Base-by-base conservation (phyloP, 441 rosid genomes). In the Bruguiera hainesii region DNA sequence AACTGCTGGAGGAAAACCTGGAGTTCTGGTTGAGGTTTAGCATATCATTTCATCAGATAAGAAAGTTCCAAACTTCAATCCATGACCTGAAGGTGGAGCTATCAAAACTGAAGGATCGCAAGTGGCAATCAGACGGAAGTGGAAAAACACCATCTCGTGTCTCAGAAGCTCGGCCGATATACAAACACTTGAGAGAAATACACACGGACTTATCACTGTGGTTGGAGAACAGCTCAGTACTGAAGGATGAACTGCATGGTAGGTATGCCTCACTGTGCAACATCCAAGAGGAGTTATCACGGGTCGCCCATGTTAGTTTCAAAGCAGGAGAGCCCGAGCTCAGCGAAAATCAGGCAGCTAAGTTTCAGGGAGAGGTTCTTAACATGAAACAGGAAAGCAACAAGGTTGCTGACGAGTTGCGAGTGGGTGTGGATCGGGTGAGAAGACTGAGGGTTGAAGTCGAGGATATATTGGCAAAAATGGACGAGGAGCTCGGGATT, bases 1-100 rank as follows among this genome's bases (percentile, higher is more conserved):
- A 76, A 23, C 72, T 90, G 37, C 79, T 95, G 73, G 99, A 95
- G 77, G 95, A 90, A 75, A 95, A 95, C 72, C 80, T 92, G 5
- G 97, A 87, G 78, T 95, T 95, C 77, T 95, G 97, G 99, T 72
- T 95, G 84, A 89, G 97, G 69, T 92, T 92, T 70, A 89, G 98
- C 84, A 81, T 87, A 29, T 78, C 93, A 0, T 78, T 89, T 59
- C 92, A 90, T 75, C 96, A 88, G 79, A 82, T 89, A 76, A 82
- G 74, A 58, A 90, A 87, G 77, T 95, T 81, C 73, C 88, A 89
- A 64, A 84, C 79, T 30, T 79, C 89, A 16, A 79, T 90, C 52
- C 83, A 76, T 1, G 98, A 90, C 72, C 72, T 95, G 63, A 85
- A 79, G 67, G 78, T 78, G 23, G 97, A 92, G 76, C 51, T 90